Conservation (phyloP, 2,329 filamentous ascomycete species). For the Sphaceloma murrayae region DNA sequence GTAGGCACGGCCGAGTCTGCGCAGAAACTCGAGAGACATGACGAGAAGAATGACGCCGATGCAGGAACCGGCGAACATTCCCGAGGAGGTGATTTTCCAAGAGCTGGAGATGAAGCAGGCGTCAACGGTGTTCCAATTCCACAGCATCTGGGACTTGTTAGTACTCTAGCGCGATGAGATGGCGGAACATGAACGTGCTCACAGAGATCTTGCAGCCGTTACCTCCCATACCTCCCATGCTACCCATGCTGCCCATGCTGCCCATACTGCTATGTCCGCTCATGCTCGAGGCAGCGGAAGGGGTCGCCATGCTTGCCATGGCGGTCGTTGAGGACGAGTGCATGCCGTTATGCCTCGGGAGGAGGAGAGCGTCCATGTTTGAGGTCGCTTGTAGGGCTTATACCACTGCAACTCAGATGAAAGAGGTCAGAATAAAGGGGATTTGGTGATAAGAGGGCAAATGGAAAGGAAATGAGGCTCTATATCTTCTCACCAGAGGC, state of each 20-base stretch:
- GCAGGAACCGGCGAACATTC: constrained; percentile 71
- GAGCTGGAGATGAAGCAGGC: constrained; percentile 58
- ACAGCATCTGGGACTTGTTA: constrained; percentile 53
- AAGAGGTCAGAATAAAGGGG: too few species aligned
- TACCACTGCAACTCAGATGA: too few species aligned
- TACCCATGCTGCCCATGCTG: constrained; percentile 21
- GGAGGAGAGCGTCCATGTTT: too few species aligned
- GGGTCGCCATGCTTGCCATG: constrained; percentile 16
- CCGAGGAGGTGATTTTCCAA: constrained; percentile 61
- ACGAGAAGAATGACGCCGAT: constrained; percentile 69
- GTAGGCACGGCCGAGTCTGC: constrained; percentile 61
- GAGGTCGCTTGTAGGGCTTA: too few species aligned
- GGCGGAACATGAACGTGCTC: constrained; percentile 17
- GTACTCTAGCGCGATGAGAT: background rate
- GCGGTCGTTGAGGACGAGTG: constrained; percentile 16
- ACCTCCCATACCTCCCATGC: constrained; percentile 17
- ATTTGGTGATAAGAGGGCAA: too few species aligned
- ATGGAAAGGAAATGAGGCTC: too few species aligned
- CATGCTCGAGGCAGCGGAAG: constrained; percentile 13
- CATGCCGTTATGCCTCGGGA: constrained; percentile 15
- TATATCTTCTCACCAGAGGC: too few species aligned
- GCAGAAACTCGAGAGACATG: constrained; percentile 60
- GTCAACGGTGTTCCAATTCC: constrained; percentile 68
- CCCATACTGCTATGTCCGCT: constrained; percentile 19
- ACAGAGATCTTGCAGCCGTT: constrained; percentile 34